Conservation (phyloP, 768 basidiomycete species). For the Mycena belliarum region DNA sequence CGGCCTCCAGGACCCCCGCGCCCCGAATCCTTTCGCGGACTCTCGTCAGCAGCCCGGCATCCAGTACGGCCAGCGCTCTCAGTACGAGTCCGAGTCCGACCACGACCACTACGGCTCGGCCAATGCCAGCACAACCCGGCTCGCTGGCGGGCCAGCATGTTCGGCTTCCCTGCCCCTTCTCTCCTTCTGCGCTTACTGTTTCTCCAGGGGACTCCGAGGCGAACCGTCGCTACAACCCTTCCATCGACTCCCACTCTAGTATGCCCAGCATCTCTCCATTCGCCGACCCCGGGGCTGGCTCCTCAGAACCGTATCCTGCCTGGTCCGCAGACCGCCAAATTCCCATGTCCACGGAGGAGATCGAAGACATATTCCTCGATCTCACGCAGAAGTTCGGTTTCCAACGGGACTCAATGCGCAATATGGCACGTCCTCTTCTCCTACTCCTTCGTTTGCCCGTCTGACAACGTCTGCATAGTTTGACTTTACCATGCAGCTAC, state of each 20-base stretch:
- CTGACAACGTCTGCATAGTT: constrained; percentile 52
- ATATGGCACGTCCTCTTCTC: constrained; percentile 69
- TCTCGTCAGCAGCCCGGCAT: constrained; percentile 20
- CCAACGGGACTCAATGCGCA: constrained; percentile 93
- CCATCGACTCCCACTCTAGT: constrained; percentile 62
- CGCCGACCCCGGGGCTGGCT: constrained; percentile 52
- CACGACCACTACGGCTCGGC: constrained; percentile 53
- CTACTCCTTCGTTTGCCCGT: not conserved
- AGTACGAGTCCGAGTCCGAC: constrained; percentile 50
- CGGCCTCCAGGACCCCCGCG: constrained; percentile 33
- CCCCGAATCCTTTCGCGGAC: constrained; percentile 30
- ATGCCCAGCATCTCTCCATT: constrained; percentile 60
- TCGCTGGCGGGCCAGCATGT: constrained; percentile 44
- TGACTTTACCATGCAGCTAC: constrained; percentile 96
- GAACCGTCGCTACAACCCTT: constrained; percentile 52
- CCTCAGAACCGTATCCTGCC: constrained; percentile 83
- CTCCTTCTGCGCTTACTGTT: constrained; percentile 19
- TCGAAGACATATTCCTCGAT: constrained; percentile 98
- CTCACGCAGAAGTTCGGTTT: constrained; percentile 99
- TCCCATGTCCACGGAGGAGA: constrained; percentile 96
- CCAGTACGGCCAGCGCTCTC: constrained; percentile 31
- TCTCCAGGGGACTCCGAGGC: constrained; percentile 32
- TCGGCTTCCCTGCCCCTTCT: constrained; percentile 2
- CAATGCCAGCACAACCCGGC: constrained; percentile 56
- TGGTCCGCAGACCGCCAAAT: constrained; percentile 93